Evolutionary conservation across 345 rosid species (phyloP), one percentile per base, ranked within the genome.

Genomic region (Euclidium syriacum): DNA sequence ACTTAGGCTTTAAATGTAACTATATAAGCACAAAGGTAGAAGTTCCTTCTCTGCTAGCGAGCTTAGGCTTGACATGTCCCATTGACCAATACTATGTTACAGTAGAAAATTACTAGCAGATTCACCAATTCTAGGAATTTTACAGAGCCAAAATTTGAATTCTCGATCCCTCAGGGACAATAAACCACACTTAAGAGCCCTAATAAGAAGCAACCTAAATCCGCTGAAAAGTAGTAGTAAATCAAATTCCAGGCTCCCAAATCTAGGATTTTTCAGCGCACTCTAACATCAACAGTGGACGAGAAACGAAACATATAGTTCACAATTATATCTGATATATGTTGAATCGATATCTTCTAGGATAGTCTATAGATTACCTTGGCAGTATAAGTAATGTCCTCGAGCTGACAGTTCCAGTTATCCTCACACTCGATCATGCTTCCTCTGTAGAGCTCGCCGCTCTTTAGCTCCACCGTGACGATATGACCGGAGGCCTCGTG

Each of bases 391-490:
- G 92, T 88, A 65, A 88, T 85, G 57, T 58, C 81, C 76, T 88
- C 92, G 64, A 88, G 96, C 75, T 88, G 96, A 59, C 92, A 85
- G 71, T 88, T 88, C 96, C 96, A 88, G 82, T 88, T 88, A 61
- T 88, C 96, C 70, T 88, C 96, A 60, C 96, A 88, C 82, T 88
- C 96, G 10, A 88, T 17, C 96, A 88, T 85, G 73, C 88, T 79
- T 65, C 96, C 96, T 82, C 96, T 73, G 65, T 88, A 88, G 17
- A 83, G 90, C 80, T 88, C 96, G 11, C 96, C 92, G 64, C 90
- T 85, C 77, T 88, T 88, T 14, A 88, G 80, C 83, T 88, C 96
- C 52, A 88, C 92, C 43, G 96, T 85, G 29, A 88, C 96, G 3
- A 88, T 53, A 54, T 85, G 96, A 9, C 96, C 96, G 0, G 92